Base-by-base conservation (phyloP, 73 alveolate genomes). In the Blepharisma stoltei region DNA sequence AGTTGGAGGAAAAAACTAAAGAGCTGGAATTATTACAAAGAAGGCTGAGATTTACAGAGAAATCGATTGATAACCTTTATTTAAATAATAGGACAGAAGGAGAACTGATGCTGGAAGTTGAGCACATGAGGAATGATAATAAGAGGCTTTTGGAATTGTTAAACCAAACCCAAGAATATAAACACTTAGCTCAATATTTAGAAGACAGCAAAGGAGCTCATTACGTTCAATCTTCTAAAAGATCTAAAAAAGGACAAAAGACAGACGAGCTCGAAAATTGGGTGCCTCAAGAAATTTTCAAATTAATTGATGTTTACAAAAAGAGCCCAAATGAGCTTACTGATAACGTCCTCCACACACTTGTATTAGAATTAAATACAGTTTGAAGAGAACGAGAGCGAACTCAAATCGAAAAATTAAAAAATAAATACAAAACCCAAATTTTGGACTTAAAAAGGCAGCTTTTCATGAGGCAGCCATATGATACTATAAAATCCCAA, bases 141-240 rank as follows among this genome's bases (percentile, higher is more conserved):
- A 14, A 60, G 46, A 1, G 73, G 14, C 46, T 60, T 20, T 60
- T 60, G 23, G 14, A n/a, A 14, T 25, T 60, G 11, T 25, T 60
- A 18, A 60, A 38, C 5, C 14, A 60, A 25, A 14, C 73, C 45
- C 1, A 0, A 14, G 73, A 60, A 60, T 60, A 60, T 25, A 60
- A 60, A 60, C 14, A 14, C 38, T 1, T 60, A 14, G 45, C 49
- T 9, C 49, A 60, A 14, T 60, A 14, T 60, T 14, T 60, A 14
- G 73, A 60, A 14, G 11, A 11, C 18, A 60, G 48, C 23, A 25
- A 60, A 2, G 73, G 73, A 25, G 73, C 73, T 14, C 73, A 60
- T 60, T 60, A 18, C 23, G 5, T 60, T 2, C 38, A 14, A 9
- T 8, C 46, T 18, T 0, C 18, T 47, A 60, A 60, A 25, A 11